A percentile compares a stretch with the other conserved stretches of the same genome.
These are phyloP conservation scores for Populus tomentosa DNA, from an alignment of 441 rosid genomes.

Conservation along the genomic window DNA sequence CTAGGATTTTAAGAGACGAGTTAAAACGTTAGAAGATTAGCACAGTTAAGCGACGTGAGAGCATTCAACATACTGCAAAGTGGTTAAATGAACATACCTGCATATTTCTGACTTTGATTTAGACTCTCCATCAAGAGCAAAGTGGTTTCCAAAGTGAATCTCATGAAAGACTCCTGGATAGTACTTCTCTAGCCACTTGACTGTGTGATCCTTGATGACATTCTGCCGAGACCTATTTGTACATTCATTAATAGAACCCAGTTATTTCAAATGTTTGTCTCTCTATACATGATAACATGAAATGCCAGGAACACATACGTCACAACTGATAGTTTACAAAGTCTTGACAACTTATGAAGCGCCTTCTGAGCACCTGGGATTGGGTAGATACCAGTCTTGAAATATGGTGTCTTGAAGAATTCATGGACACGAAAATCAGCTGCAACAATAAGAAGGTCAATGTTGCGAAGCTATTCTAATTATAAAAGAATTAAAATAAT, in stretches of 20 bases:
- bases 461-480: conserved; percentile 12
- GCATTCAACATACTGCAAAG: not conserved
- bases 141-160: conserved; percentile 97
- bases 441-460: conserved; percentile 33
- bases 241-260: conserved; percentile 10
- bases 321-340: conserved; percentile 76
- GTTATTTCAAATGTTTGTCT: conserved; percentile 2
- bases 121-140: conserved; percentile 88
- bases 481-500: not conserved
- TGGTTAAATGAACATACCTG: conserved; percentile 43
- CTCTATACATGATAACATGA: not conserved
- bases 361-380: conserved; percentile 84
- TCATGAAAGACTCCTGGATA: conserved; percentile 82
- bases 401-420: conserved; percentile 86
- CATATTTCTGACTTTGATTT: conserved; percentile 97
- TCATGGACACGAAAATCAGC: conserved; percentile 90
- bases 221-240: conserved; percentile 82
- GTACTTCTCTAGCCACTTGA: conserved; percentile 83
- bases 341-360: conserved; percentile 68
- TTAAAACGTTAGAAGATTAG: not conserved
- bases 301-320: conserved; percentile 58
- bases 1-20: not conserved
- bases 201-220: conserved; percentile 91
- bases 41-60: not conserved
- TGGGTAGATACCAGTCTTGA: conserved; percentile 89